Percentiles rank a stretch among this genome's conserved stretches.
Conservation (phyloP, 805 yeast species). For the Metschnikowia kunwiensis region DNA sequence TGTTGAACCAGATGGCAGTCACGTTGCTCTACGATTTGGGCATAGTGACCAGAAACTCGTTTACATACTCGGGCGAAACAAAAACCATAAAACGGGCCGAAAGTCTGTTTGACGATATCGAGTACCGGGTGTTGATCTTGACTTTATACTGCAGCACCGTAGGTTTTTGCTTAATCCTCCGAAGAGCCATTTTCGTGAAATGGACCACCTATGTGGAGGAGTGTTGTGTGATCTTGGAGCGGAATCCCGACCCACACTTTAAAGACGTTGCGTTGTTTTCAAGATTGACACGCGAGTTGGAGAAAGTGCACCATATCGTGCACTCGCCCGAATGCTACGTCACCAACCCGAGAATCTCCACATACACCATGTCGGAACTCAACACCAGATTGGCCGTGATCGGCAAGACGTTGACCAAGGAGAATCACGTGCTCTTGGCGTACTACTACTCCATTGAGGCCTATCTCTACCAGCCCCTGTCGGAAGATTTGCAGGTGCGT, state of each 20-base stretch:
- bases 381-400: slow-evolving; percentile 45
- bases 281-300: slow-evolving; percentile 57
- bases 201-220: slow-evolving; percentile 67
- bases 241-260: slow-evolving; percentile 29
- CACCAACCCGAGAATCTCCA: slow-evolving; percentile 26
- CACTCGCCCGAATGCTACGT: slow-evolving; percentile 36
- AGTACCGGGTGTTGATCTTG: slow-evolving; percentile 51
- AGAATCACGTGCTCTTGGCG: slow-evolving; percentile 44
- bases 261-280: slow-evolving; percentile 54
- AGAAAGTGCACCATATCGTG: slow-evolving; percentile 52
- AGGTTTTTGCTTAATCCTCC: slow-evolving; percentile 59
- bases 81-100: slow-evolving; percentile 12
- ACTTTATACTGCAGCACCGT: slow-evolving; percentile 61
- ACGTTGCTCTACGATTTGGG: slow-evolving; percentile 76
- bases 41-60: slow-evolving; percentile 49
- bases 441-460: slow-evolving; percentile 65
- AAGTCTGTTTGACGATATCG: slow-evolving; percentile 30
- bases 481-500: slow-evolving; percentile 20
- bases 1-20: slow-evolving; percentile 62
- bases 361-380: slow-evolving; percentile 46
- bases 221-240: slow-evolving; percentile 51
- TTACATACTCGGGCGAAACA: slow-evolving; percentile 15
- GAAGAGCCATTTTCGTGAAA: slow-evolving; percentile 58
- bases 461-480: slow-evolving; percentile 56
- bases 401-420: slow-evolving; percentile 35